Base-by-base conservation (phyloP, 2,329 filamentous ascomycete species). In the Sporothrix brasiliensis region DNA sequence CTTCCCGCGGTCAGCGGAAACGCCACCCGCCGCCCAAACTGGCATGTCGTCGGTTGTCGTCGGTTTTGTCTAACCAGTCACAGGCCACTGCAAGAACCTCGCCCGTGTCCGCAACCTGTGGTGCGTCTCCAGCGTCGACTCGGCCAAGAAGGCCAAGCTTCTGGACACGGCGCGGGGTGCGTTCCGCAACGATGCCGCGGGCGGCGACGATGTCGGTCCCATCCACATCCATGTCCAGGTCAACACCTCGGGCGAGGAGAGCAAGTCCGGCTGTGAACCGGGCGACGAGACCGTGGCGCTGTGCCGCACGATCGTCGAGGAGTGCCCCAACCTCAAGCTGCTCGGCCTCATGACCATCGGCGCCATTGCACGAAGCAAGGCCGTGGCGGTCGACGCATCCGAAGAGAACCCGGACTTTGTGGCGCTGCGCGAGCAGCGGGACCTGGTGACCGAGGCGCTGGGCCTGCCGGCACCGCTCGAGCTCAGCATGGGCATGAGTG, bases 401-500 rank as follows among this genome's bases (percentile, higher is more conserved):
- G 93, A 41, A n/a, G 91, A 94, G 80, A 98, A 98, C 79, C 93
- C 96, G 79, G 95, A 99, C 80, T 98, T 98, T 78, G 79, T 88
- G 4, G 78, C 82, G 4, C 79, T 99, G 77, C 83, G 82, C 67
- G 85, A 90, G 76, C 89, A 91, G 78, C 84, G 92, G 70, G 91
- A 96, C 78, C 79, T 87, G 16, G 88, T 97, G 2, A 87, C 85
- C 2, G 77, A 81, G 76, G 72, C 63, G 10, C 69, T 73, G 13
- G 53, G 41, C 3, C 90, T 89, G 19, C 10, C n/a, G 0, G 16
- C 16, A 6, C 80, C 82, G n/a, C 84, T 85, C 72, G 93, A 97
- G 83, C 80, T 98, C 80, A 97, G 94, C 80, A 99, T 99, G 94
- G 94, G 94, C 7, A 99, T 99, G 95, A 97, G 93, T 78, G 89